These are phyloP conservation scores for Gracilaria caudata DNA, from an alignment of 23 red algal genomes.

Conservation along the genomic window DNA sequence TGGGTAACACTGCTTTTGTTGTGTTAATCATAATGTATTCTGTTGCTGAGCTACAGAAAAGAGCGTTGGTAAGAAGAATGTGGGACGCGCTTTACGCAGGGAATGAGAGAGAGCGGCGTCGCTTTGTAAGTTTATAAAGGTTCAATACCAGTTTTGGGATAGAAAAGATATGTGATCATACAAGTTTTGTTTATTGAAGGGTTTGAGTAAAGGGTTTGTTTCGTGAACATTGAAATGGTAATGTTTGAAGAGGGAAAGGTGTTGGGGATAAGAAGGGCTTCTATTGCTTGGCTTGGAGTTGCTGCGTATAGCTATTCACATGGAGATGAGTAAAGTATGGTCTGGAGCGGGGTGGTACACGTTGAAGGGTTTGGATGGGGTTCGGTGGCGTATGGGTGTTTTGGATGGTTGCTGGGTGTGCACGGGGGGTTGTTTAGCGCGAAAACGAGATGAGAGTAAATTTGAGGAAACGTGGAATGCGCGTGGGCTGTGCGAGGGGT, in stretches of 20 bases:
- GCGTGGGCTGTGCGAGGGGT: neutral
- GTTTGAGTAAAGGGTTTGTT: neutral
- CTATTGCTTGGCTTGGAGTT: conserved; percentile 1
- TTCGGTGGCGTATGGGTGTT: conserved; percentile 2
- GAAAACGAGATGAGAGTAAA: conserved; percentile 1
- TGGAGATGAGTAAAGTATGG: conserved; percentile 1
- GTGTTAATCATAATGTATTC: conserved; percentile 5
- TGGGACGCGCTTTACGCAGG: neutral
- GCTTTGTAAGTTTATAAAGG: conserved; percentile 4
- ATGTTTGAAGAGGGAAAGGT: neutral
- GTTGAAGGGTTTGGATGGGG: neutral
- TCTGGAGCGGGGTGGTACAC: neutral
- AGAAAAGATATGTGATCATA: neutral
- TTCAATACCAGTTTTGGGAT: neutral
- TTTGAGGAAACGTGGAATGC: neutral
- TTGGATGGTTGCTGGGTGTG: neutral
- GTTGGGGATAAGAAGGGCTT: conserved; percentile 2
- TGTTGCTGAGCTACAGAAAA: neutral
- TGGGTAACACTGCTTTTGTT: neutral
- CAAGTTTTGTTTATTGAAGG: neutral
- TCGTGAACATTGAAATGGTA: neutral
- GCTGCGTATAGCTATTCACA: conserved; percentile 1
- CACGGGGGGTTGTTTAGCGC: neutral
- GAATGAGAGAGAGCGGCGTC: conserved; percentile 2
- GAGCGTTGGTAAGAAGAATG: neutral